These are phyloP conservation scores for Fusarium algeriense DNA, from an alignment of 2,329 filamentous ascomycete species.

Conservation along the genomic window DNA sequence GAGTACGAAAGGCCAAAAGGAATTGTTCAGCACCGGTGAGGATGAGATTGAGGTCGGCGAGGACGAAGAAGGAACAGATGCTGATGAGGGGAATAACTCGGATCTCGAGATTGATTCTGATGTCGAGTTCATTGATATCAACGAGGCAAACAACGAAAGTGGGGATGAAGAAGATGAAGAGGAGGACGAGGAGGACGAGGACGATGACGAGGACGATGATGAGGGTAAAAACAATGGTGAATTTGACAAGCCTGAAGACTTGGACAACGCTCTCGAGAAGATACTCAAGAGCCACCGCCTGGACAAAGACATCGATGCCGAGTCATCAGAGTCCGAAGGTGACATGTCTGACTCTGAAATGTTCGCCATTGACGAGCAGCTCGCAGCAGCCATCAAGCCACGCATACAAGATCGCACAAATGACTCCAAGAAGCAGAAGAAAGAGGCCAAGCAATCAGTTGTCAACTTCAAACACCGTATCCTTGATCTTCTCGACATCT, in stretches of 20 bases:
- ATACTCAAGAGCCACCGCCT: slow-evolving; percentile 79
- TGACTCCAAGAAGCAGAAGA: slow-evolving; percentile 84
- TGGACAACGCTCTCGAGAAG: slow-evolving; percentile 82
- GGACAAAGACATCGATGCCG: slow-evolving; percentile 69
- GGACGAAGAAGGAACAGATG: slow-evolving; percentile 57
- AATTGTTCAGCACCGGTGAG: slow-evolving; percentile 81
- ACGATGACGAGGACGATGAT: slow-evolving; percentile 59
- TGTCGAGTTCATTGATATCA: slow-evolving; percentile 62
- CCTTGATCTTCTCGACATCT: slow-evolving; percentile 87
- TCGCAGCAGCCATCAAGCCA: slow-evolving; percentile 87
- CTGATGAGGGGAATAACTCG: slow-evolving; percentile 58
- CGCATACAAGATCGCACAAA: slow-evolving; percentile 68
- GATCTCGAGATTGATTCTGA: slow-evolving; percentile 64
- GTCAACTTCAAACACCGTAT: slow-evolving; percentile 96
- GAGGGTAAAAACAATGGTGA: slow-evolving; percentile 57
- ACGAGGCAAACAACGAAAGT: slow-evolving; percentile 57
- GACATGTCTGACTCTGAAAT: slow-evolving; percentile 98
- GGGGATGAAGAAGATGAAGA: slow-evolving; percentile 60
- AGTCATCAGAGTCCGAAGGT: slow-evolving; percentile 71
- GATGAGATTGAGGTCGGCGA: slow-evolving; percentile 67
- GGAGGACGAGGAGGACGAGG: slow-evolving; percentile 52
- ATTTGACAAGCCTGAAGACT: slow-evolving; percentile 57
- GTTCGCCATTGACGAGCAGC: slow-evolving; percentile 86
- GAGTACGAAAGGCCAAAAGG: slow-evolving; percentile 83
- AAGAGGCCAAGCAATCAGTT: slow-evolving; percentile 88